A percentile compares a stretch with the other conserved stretches of the same genome.
Evolutionary conservation across 1,139 yeast species (phyloP).

Genomic region (Saccharomyces hybrid): DNA sequence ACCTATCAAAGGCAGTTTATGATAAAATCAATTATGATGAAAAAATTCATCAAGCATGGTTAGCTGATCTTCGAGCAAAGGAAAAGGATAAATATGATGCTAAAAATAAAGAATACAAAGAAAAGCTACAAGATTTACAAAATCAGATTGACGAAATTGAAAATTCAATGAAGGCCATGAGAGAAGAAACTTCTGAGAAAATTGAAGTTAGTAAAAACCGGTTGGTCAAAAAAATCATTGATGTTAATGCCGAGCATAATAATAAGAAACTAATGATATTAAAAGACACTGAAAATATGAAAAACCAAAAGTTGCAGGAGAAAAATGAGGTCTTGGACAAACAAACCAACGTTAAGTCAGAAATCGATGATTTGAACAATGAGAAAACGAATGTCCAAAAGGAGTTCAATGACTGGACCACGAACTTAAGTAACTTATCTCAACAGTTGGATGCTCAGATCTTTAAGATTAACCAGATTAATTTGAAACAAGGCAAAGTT

Average conservation of each 20-base stretch:
- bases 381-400: constrained; percentile 16
- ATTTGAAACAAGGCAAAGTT: constrained; percentile 18
- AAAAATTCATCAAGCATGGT: constrained; percentile 16
- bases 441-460: constrained; percentile 26
- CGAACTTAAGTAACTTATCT: constrained; percentile 20
- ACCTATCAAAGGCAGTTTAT: constrained; percentile 27
- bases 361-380: constrained; percentile 18
- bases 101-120: constrained; percentile 17
- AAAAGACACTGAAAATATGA: constrained; percentile 24
- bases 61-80: constrained; percentile 13
- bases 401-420: constrained; percentile 20
- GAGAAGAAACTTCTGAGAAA: constrained; percentile 20
- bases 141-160: constrained; percentile 18
- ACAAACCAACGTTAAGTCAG: constrained; percentile 20
- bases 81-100: constrained; percentile 26
- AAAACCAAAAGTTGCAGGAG: constrained; percentile 19
- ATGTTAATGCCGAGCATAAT: constrained; percentile 19
- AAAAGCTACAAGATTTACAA: constrained; percentile 16
- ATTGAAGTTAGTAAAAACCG: constrained; percentile 22
- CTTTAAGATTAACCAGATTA: constrained; percentile 20
- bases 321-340: constrained; percentile 17
- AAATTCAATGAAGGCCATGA: constrained; percentile 20
- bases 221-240: constrained; percentile 19
- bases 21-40: constrained; percentile 25
- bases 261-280: constrained; percentile 21